Conservation (phyloP, 345 rosid genomes). For the Linum trigynum region DNA sequence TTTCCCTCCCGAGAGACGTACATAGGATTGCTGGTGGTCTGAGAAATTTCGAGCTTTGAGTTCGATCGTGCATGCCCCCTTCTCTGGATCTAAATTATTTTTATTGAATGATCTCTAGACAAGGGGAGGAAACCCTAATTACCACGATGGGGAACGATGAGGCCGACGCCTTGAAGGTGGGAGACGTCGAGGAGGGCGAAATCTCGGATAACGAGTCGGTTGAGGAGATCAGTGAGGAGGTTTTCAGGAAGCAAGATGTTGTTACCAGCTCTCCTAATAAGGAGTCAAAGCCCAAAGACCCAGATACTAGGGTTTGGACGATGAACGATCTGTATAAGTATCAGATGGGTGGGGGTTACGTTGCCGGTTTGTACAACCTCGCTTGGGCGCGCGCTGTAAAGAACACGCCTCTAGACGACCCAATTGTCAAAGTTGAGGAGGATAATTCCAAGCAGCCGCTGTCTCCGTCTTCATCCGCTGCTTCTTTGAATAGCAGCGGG, state of each 20-base stretch:
- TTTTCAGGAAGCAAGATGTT: slow-evolving; percentile 40
- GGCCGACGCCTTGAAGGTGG: slow-evolving; percentile 11
- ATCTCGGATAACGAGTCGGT: slow-evolving; percentile 64
- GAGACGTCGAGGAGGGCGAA: slow-evolving; percentile 86
- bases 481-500: slow-evolving; percentile 24
- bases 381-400: slow-evolving; percentile 99
- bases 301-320: slow-evolving; percentile 71
- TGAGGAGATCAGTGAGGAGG: slow-evolving; percentile 60
- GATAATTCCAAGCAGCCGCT: slow-evolving; percentile 30
- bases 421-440: slow-evolving; percentile 44
- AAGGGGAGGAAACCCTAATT: slow-evolving; percentile 22
- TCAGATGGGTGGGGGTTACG: slow-evolving; percentile 42
- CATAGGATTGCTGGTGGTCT: neutral
- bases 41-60: neutral
- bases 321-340: slow-evolving; percentile 58
- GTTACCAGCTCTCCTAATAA: slow-evolving; percentile 6
- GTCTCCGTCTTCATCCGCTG: slow-evolving; percentile 31
- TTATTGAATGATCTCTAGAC: slow-evolving; percentile 10
- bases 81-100: slow-evolving; percentile 22
- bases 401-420: slow-evolving; percentile 63
- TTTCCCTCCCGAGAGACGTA: neutral
- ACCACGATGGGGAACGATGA: slow-evolving; percentile 4
- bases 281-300: slow-evolving; percentile 22
- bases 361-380: slow-evolving; percentile 55
- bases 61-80: slow-evolving; percentile 10